Conservation (phyloP, 768 basidiomycete species). For the Lentinula raphanica region DNA sequence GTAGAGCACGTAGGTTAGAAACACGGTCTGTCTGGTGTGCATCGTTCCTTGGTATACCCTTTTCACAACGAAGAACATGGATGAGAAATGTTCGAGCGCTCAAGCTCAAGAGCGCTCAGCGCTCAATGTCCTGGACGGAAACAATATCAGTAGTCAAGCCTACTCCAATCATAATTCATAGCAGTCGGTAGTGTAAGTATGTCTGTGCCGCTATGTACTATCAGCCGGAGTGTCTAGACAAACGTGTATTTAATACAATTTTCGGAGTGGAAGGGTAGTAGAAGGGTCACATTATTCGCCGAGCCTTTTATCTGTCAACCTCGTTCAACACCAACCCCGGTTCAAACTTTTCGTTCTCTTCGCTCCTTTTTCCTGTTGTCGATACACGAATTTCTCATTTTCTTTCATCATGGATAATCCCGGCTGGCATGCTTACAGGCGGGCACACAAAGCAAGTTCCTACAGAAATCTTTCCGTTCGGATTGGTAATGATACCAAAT, state of each 20-base stretch:
- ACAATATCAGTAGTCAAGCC: background rate
- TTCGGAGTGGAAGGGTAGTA: background rate
- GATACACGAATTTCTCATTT: slow-evolving; percentile 24
- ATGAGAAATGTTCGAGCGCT: background rate
- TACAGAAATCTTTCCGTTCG: slow-evolving; percentile 16
- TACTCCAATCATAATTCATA: background rate
- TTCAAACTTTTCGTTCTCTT: background rate
- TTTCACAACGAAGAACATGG: background rate
- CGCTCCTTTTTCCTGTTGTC: slow-evolving; percentile 35
- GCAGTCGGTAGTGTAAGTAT: background rate
- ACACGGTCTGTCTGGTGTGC: background rate
- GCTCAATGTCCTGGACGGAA: no score
- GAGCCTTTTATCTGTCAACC: background rate
- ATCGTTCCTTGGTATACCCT: background rate
- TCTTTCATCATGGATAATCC: slow-evolving; percentile 56
- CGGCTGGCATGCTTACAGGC: slow-evolving; percentile 70
- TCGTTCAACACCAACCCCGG: background rate
- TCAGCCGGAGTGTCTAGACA: background rate
- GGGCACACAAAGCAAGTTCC: slow-evolving; percentile 47
- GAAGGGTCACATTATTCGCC: background rate
- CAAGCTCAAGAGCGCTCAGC: background rate
- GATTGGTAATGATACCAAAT: background rate
- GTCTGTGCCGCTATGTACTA: no score
- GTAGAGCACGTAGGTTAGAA: slow-evolving; percentile 81
- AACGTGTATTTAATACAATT: background rate